These are phyloP conservation scores for Gossypium herbaceum DNA, from an alignment of 345 rosid genomes.

Conservation along the genomic window DNA sequence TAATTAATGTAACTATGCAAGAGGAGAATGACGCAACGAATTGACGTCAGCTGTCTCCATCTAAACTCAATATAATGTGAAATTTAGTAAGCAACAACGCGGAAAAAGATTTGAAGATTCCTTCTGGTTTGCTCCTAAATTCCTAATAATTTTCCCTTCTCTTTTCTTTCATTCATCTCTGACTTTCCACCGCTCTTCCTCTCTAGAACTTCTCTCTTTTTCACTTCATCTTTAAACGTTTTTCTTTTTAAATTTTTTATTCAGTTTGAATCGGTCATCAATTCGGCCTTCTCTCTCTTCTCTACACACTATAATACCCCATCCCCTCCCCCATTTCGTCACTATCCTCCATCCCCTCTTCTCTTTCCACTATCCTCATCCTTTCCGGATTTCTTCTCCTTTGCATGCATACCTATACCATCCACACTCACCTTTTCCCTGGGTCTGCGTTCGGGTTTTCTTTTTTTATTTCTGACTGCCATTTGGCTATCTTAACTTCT, in stretches of 20 bases:
- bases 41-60: neutral
- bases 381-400: neutral
- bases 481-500: neutral
- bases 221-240: neutral
- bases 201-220: neutral
- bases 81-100: conserved; percentile 17
- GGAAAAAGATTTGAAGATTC: conserved; percentile 36
- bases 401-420: neutral
- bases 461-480: neutral
- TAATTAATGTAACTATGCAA: no score
- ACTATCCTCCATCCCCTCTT: neutral
- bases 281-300: neutral
- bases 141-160: neutral
- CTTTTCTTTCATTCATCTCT: neutral
- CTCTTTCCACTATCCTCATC: neutral
- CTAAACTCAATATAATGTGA: neutral
- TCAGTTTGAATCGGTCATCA: conserved; percentile 39
- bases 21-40: neutral
- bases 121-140: neutral
- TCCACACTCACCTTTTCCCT: no score
- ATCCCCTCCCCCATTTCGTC: neutral
- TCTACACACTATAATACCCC: neutral
- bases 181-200: neutral
- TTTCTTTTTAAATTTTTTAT: neutral
- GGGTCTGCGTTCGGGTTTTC: neutral